Conservation (phyloP, 1,139 yeast species). For the Lodderomyces metapsilosis region DNA sequence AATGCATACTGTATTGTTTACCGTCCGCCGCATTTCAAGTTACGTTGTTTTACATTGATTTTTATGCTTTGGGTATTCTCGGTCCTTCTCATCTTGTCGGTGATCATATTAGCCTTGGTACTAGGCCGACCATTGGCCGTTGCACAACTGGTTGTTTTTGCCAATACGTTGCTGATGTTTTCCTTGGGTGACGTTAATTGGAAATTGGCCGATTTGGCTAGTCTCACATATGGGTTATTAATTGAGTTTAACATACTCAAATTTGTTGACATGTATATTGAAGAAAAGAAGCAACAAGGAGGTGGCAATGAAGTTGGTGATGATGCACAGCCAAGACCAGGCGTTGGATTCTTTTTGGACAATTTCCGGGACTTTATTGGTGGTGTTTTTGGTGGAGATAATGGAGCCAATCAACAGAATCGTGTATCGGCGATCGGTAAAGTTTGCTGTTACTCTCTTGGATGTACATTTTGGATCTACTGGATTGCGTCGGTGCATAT, state of each 20-base stretch:
- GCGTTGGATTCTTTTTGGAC: background rate
- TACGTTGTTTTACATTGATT: slow-evolving; percentile 57
- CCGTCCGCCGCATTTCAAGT: slow-evolving; percentile 75
- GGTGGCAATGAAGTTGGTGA: slow-evolving; percentile 14
- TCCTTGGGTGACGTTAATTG: slow-evolving; percentile 15
- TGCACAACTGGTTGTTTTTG: slow-evolving; percentile 15
- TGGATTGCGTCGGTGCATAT: slow-evolving; percentile 27
- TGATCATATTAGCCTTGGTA: slow-evolving; percentile 32
- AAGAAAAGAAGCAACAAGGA: slow-evolving; percentile 1
- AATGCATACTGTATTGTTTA: slow-evolving; percentile 76
- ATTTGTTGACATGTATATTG: slow-evolving; percentile 15
- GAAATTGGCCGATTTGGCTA: slow-evolving; percentile 25
- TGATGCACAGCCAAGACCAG: slow-evolving; percentile 1
- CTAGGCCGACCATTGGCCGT: slow-evolving; percentile 40
- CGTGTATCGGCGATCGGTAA: background rate
- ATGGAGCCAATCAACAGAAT: slow-evolving; percentile 6
- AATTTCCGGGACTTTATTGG: background rate
- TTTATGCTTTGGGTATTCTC: slow-evolving; percentile 71
- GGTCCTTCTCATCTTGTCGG: slow-evolving; percentile 42
- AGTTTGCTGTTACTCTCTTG: background rate
- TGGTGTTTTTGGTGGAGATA: background rate
- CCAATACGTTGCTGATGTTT: slow-evolving; percentile 23
- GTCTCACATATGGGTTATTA: slow-evolving; percentile 23
- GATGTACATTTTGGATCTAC: slow-evolving; percentile 16
- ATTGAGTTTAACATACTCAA: slow-evolving; percentile 19